A percentile compares a stretch with the other conserved stretches of the same genome.
Conservation (phyloP, 768 basidiomycete genomes). For the Kockovaella imperatae region DNA sequence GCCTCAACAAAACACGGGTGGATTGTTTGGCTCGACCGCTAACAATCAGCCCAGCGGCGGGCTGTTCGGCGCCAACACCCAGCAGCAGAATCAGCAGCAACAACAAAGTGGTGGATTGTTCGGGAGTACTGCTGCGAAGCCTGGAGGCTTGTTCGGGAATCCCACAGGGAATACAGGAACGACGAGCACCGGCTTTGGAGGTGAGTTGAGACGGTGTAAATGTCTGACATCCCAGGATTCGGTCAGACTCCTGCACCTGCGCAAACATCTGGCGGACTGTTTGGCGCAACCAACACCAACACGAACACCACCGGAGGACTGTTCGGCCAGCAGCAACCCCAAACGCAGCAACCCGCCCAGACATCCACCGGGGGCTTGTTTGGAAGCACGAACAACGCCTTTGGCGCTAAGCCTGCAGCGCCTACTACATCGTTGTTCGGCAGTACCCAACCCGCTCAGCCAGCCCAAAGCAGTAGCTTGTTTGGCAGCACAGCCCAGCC, state of each 20-base stretch:
- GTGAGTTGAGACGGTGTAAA: no score
- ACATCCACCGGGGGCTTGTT: slow-evolving; percentile 6
- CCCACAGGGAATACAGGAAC: slow-evolving; percentile 7
- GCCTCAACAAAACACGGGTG: slow-evolving; percentile 31
- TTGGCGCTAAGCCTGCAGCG: slow-evolving; percentile 14
- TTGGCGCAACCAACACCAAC: slow-evolving; percentile 10
- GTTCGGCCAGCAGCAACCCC: slow-evolving; percentile 2
- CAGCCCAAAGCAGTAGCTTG: slow-evolving; percentile 3
- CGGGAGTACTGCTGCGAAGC: slow-evolving; percentile 17
- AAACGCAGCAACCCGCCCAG: slow-evolving; percentile 11
- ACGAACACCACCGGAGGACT: slow-evolving; percentile 8
- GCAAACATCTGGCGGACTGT: slow-evolving; percentile 21
- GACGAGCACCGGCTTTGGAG: slow-evolving; percentile 1
- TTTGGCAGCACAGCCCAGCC: slow-evolving; percentile 17
- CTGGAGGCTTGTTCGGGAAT: slow-evolving; percentile 23
- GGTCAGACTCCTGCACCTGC: slow-evolving; percentile 12
- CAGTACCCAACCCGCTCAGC: slow-evolving; percentile 15
- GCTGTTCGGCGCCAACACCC: slow-evolving; percentile 9
- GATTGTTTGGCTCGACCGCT: slow-evolving; percentile 20
- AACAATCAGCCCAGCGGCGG: slow-evolving; percentile 5
- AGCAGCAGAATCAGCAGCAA: slow-evolving; percentile 17
- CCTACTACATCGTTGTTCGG: slow-evolving; percentile 28
- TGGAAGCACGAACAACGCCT: slow-evolving; percentile 13
- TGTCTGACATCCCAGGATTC: slow-evolving; percentile 14
- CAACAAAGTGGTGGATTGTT: slow-evolving; percentile 38